Evolutionary conservation across 257 asterid species (phyloP).

Genomic region (Gentiana macrophylla): DNA sequence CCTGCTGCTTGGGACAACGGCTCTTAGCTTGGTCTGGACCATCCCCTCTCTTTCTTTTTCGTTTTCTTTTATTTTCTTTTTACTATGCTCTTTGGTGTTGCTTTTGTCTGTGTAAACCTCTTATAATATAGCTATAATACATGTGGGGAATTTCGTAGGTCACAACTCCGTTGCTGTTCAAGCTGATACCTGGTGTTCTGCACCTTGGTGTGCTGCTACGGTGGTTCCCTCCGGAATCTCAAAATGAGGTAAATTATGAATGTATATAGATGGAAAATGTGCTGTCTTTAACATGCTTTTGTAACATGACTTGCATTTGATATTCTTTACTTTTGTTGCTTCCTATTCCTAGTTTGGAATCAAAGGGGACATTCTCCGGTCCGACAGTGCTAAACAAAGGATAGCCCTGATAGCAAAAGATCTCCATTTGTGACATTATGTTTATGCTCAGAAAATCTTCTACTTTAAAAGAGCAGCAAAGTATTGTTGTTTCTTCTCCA

Average conservation of each 20-base stretch:
- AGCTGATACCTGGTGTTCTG: conserved; percentile 69
- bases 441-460: no score
- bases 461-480: no score
- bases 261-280: neutral
- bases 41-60: conserved; percentile 9
- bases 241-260: conserved; percentile 39
- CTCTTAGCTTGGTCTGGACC: conserved; percentile 66
- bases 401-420: conserved; percentile 66
- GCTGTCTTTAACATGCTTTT: conserved; percentile 9
- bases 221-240: conserved; percentile 61
- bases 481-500: no score
- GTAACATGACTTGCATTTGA: conserved; percentile 14
- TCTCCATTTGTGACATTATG: neutral
- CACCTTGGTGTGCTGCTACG: conserved; percentile 64
- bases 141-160: conserved; percentile 40
- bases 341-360: conserved; percentile 33
- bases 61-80: conserved; percentile 1
- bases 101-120: neutral
- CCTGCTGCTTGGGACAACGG: conserved; percentile 82
- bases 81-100: neutral
- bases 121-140: neutral
- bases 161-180: conserved; percentile 74
- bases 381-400: conserved; percentile 68
- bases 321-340: conserved; percentile 20
- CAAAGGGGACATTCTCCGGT: conserved; percentile 55